phyloP scores from a whole-genome alignment of 2,329 filamentous ascomycete species.

The Aquanectria penicillioides region DNA sequence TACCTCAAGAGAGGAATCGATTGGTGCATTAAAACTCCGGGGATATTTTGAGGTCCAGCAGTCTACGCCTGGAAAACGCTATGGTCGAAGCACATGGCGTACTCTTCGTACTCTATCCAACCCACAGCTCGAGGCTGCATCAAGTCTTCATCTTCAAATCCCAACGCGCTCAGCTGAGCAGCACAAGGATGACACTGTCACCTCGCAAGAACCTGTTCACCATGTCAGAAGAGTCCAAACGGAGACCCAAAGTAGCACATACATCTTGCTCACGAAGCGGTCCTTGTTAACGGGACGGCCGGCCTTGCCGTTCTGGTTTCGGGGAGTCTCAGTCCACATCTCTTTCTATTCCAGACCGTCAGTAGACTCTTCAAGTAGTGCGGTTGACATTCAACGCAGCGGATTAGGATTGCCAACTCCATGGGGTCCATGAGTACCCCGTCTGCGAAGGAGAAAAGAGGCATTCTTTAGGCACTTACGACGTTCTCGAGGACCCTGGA shows the following conservation, averaged over 20 bases:
- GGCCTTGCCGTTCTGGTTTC: slow-evolving; percentile 15
- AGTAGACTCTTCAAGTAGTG: slow-evolving; percentile 1
- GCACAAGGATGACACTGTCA: slow-evolving; percentile 19
- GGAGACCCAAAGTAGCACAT: background rate
- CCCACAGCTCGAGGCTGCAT: background rate
- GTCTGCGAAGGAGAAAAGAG: no score
- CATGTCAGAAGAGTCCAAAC: background rate
- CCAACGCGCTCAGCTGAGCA: slow-evolving; percentile 8
- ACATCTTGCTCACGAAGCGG: slow-evolving; percentile 23
- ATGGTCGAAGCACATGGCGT: background rate
- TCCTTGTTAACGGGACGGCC: slow-evolving; percentile 22
- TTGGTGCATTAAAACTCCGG: slow-evolving; percentile 1
- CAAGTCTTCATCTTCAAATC: background rate
- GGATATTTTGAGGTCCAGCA: slow-evolving; percentile 9
- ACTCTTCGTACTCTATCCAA: background rate
- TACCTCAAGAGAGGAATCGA: slow-evolving; percentile 19
- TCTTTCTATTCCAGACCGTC: slow-evolving; percentile 10
- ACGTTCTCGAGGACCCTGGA: slow-evolving; percentile 18
- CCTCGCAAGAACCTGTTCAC: slow-evolving; percentile 16
- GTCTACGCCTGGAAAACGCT: slow-evolving; percentile 1
- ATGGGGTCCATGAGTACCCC: no score
- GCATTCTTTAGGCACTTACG: no score
- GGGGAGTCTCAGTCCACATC: slow-evolving; percentile 21
- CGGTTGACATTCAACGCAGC: background rate
- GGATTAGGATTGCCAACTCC: background rate